Base-by-base conservation (phyloP, 371 early-diverging fungal species). In the Chytridium lagenaria region DNA sequence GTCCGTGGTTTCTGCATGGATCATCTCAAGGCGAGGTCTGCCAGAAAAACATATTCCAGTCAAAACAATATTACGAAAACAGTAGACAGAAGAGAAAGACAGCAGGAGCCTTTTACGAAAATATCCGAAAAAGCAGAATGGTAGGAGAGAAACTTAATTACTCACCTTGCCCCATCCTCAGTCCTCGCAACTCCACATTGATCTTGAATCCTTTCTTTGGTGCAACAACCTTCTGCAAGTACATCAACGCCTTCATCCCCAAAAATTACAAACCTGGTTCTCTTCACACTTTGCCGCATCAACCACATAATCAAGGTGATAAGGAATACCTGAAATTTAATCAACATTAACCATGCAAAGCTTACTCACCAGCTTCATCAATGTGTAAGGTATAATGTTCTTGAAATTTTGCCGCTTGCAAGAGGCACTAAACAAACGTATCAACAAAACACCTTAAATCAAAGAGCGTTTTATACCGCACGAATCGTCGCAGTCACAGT, bases 231-330 rank as follows among this genome's bases (percentile, higher is more conserved):
- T 34, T 7, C 26, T 3, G 36, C 10, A 26, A 57, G 12, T 63
- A 63, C 33, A n/a, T n/a, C n/a, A n/a, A n/a, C n/a, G n/a, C n/a
- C n/a, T n/a, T n/a, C 63, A 63, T 31, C 12, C 19, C 23, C 10
- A 28, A 26, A 57, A 12, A 5, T 36, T 28, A 63, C 34, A 63
- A 3, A 28, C 33, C 15, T 22, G 37, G 44, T 2, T 44, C 15
- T 66, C 40, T 28, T 40, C n/a, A 51, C 61, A 50, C 15, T 23
- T 12, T 22, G 50, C 2, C 1, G 73, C 34, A 50, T 73, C 61
- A 7, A 73, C 73, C 23, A 39, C 55, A 38, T 73, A 73, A 50
- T 73, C 73, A 19, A 73, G 28, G 68, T 73, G 73, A 50, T 59
- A 73, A 16, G 73, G 68, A 15, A 44, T 44, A 15, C 73, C 73